A percentile compares a stretch with the other conserved stretches of the same genome.
phyloP scores from a whole-genome alignment of 257 asterid genomes.

The Verbascum thapsus region DNA sequence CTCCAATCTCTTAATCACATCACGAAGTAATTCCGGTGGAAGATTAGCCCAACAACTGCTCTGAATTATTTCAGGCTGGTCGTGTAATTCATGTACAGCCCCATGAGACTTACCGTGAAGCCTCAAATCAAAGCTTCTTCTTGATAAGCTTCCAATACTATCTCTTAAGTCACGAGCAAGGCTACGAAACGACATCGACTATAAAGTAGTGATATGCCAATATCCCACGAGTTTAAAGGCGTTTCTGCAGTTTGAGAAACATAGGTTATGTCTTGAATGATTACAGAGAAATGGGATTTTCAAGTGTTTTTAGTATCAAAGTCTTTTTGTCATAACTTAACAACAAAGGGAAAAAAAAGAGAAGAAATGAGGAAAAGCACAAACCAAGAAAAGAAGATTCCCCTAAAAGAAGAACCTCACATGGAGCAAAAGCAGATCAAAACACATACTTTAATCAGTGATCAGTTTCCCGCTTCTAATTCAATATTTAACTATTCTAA shows the following conservation, averaged over 20 bases:
- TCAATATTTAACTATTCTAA: slow-evolving; percentile 11
- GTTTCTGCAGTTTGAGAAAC: slow-evolving; percentile 30
- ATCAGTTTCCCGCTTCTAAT: no score
- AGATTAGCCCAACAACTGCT: slow-evolving; percentile 87
- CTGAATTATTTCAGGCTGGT: slow-evolving; percentile 60
- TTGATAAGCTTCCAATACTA: slow-evolving; percentile 78
- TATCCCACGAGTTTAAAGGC: slow-evolving; percentile 20
- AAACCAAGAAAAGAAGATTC: slow-evolving; percentile 89
- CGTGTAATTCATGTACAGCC: slow-evolving; percentile 78
- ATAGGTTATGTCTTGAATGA: slow-evolving; percentile 13
- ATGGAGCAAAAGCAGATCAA: slow-evolving; percentile 53
- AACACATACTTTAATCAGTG: slow-evolving; percentile 40
- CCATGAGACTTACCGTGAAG: slow-evolving; percentile 61
- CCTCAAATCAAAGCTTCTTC: slow-evolving; percentile 66
- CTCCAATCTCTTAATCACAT: slow-evolving; percentile 80
- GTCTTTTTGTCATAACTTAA: slow-evolving; percentile 53
- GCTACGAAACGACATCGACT: slow-evolving; percentile 86
- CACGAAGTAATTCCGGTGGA: slow-evolving; percentile 81
- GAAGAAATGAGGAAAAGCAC: slow-evolving; percentile 62
- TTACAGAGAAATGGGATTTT: not conserved
- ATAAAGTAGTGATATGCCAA: slow-evolving; percentile 20
- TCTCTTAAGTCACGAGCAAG: slow-evolving; percentile 86
- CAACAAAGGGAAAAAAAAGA: slow-evolving; percentile 62
- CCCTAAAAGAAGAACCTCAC: slow-evolving; percentile 56
- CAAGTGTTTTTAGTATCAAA: slow-evolving; percentile 30